Conservation (phyloP, 805 yeast genomes). For the Vanderwaltozyma verrucispora region DNA sequence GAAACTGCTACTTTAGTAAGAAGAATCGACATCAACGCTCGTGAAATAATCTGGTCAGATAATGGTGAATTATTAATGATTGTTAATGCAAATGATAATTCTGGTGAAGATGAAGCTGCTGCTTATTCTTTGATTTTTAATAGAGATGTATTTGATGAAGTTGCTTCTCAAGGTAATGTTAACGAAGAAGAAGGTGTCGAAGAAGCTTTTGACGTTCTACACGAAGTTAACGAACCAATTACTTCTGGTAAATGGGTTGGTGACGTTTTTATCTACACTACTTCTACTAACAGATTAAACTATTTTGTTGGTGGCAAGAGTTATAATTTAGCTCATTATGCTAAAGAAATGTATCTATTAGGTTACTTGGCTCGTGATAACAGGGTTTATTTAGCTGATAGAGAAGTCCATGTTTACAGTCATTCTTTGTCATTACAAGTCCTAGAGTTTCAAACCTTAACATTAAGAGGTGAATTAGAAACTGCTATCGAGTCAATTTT, state of each 20-base stretch:
- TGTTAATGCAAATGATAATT: conserved; percentile 41
- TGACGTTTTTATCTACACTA: conserved; percentile 89
- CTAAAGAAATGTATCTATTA: conserved; percentile 71
- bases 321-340: conserved; percentile 87
- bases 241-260: conserved; percentile 95
- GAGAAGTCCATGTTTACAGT: conserved; percentile 72
- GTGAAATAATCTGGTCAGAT: conserved; percentile 83
- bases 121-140: conserved; percentile 72
- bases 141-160: conserved; percentile 54
- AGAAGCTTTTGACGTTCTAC: conserved; percentile 71
- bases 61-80: conserved; percentile 83
- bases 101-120: conserved; percentile 29
- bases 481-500: conserved; percentile 54
- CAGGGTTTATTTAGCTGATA: conserved; percentile 83
- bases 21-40: conserved; percentile 78
- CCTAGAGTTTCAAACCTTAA: conserved; percentile 91
- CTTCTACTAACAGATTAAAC: conserved; percentile 76
- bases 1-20: conserved; percentile 75
- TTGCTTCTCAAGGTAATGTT: conserved; percentile 44
- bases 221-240: conserved; percentile 71
- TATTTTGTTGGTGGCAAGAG: conserved; percentile 92
- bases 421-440: conserved; percentile 78
- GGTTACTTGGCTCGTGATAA: conserved; percentile 90
- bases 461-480: conserved; percentile 88
- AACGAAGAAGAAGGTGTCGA: conserved; percentile 86